These are phyloP conservation scores for Populus pruinosa DNA, from an alignment of 345 rosid genomes.

Conservation along the genomic window DNA sequence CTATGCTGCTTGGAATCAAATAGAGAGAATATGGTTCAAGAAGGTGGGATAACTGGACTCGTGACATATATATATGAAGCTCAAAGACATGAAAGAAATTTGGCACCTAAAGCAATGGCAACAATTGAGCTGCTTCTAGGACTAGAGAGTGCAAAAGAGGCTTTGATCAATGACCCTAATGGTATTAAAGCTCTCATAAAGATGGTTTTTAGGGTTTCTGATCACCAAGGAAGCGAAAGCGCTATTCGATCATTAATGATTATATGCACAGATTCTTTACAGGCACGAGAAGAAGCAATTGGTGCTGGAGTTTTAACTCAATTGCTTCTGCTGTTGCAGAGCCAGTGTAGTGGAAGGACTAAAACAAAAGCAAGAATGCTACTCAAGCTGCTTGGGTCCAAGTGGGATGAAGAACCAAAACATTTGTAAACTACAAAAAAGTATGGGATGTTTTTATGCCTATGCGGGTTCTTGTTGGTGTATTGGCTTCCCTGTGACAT, in stretches of 20 bases:
- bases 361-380: conserved; percentile 47
- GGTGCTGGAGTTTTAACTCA: conserved; percentile 43
- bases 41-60: conserved; percentile 33
- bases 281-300: conserved; percentile 53
- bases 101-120: conserved; percentile 33
- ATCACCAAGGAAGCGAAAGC: conserved; percentile 55
- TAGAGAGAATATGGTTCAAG: conserved; percentile 32
- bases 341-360: conserved; percentile 53
- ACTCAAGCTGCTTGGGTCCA: conserved; percentile 52
- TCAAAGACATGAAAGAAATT: conserved; percentile 24
- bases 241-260: conserved; percentile 41
- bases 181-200: conserved; percentile 40
- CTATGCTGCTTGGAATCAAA: conserved; percentile 38
- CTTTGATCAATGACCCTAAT: conserved; percentile 25
- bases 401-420: conserved; percentile 26
- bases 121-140: conserved; percentile 39
- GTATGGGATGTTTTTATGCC: not conserved
- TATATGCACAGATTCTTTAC: conserved; percentile 38
- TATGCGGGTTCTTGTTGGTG: conserved; percentile 4
- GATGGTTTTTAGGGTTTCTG: conserved; percentile 62
- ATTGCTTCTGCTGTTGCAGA: conserved; percentile 52
- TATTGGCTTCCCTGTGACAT: not conserved
- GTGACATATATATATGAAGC: conserved; percentile 30
- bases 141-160: conserved; percentile 33
- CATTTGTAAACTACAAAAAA: conserved; percentile 2